Base-by-base conservation (phyloP, 176 grass and related monocot species). In the Triticum monococcum region DNA sequence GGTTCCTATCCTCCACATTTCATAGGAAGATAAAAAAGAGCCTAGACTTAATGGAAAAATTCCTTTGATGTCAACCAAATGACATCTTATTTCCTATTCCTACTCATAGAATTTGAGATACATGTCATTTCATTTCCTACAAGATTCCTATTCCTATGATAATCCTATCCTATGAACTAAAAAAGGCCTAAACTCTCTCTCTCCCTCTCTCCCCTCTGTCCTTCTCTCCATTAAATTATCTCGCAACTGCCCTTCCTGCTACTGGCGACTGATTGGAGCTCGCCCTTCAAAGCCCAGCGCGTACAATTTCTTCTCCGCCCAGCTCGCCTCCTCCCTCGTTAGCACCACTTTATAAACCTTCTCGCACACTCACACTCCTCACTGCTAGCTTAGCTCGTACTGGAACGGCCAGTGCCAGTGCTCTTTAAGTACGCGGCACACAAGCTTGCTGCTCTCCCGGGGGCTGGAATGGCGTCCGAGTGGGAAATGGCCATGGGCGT, bases 401-500 rank as follows among this genome's bases (percentile, higher is more conserved):
- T 26, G 31, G 43, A 82, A 57, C 80, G 80, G 46, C 59, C 87
- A 72, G 56, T 40, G 81, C 54, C 81, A 80, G 81, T 36, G 81
- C 81, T 75, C 85, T 14, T 30, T 75, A 22, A 77, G 36, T 7
- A 24, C 89, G 81, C 33, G 2, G 26, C 30, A 56, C 57, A 77
- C 63, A 8, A 74, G 78, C 37, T 87, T 9, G 64, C 1, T 4
- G 54, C 67, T 75, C 69, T 70, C 26, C 16, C 22, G 12, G 43
- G 8, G 41, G 4, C 77, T 26, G 16, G 45, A 63, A 99, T 99
- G 94, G 92, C 92, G 43, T 84, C 89, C 54, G 83, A 97, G 71
- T 96, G 94, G 94, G 92, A 94, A 89, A 87, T 94, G 85, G 86
- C 84, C 83, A 93, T 93, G 89, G 85, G 87, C 32, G 86, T 87